Evolutionary conservation across 208 protist species (phyloP).

Genomic region (Strigomonas culicis): DNA sequence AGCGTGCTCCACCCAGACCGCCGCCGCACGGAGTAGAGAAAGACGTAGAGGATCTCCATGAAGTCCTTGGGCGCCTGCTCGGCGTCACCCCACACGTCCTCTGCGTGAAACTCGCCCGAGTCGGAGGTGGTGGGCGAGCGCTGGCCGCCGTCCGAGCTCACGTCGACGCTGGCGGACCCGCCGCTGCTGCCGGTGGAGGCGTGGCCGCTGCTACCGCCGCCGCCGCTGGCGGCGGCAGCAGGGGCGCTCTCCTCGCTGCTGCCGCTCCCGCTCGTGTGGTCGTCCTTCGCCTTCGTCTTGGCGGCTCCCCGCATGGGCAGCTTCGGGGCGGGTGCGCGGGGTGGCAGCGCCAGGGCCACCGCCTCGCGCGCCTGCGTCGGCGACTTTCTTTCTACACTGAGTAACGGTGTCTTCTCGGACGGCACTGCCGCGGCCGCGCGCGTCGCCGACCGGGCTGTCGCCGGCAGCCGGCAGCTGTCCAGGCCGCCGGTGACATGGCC

Average conservation of each 20-base stretch:
- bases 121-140: not conserved
- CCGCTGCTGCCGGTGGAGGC: not conserved
- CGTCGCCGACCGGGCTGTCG: not conserved
- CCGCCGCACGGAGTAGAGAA: constrained; percentile 16
- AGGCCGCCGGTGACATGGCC: no score
- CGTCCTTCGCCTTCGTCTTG: constrained; percentile 4
- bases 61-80: constrained; percentile 11
- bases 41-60: constrained; percentile 12
- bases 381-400: not conserved
- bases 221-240: not conserved
- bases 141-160: not conserved
- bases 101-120: constrained; percentile 9
- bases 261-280: not conserved
- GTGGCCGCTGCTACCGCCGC: not conserved
- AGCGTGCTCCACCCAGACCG: constrained; percentile 28
- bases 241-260: not conserved
- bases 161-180: not conserved
- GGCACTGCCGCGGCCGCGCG: no score
- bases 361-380: not conserved
- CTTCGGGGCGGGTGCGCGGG: not conserved
- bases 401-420: not conserved
- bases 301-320: not conserved
- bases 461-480: no score
- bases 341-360: not conserved
- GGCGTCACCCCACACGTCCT: constrained; percentile 12